phyloP scores from a whole-genome alignment of 1,284 basidiomycete genomes.

The Puccinia polysora region DNA sequence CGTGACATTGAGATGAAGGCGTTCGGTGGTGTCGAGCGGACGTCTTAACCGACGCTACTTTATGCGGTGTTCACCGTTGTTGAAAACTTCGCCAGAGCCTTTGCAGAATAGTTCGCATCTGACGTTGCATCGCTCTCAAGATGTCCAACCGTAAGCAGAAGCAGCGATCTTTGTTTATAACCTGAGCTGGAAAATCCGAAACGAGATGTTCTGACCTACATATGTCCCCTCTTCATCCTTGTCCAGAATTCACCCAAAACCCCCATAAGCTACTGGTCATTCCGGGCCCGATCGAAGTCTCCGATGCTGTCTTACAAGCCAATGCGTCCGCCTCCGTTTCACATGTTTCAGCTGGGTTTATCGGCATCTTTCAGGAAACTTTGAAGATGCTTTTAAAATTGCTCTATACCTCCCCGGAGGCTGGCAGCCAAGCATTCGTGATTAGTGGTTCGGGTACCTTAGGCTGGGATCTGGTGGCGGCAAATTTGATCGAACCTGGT shows the following conservation, averaged over 20 bases:
- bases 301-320: slow-evolving; percentile 74
- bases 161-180: no score
- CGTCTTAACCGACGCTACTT: no score
- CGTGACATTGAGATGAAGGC: no score
- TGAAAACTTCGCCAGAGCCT: no score
- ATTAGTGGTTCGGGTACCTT: slow-evolving; percentile 91
- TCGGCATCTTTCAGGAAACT: slow-evolving; percentile 82
- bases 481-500: slow-evolving; percentile 73
- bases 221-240: neutral
- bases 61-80: no score
- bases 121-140: no score
- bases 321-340: slow-evolving; percentile 82
- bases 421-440: slow-evolving; percentile 75
- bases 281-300: slow-evolving; percentile 74
- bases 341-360: slow-evolving; percentile 86
- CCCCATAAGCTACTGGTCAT: slow-evolving; percentile 56
- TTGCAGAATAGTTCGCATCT: no score
- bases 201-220: no score
- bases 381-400: slow-evolving; percentile 79
- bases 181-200: no score
- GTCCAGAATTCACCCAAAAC: slow-evolving; percentile 45
- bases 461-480: slow-evolving; percentile 75
- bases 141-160: no score
- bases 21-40: no score
- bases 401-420: slow-evolving; percentile 60